Percentiles rank a stretch among this genome's conserved stretches.
Evolutionary conservation across 352 stramenopile species (phyloP).

Genomic region (Phytophthora ramorum): DNA sequence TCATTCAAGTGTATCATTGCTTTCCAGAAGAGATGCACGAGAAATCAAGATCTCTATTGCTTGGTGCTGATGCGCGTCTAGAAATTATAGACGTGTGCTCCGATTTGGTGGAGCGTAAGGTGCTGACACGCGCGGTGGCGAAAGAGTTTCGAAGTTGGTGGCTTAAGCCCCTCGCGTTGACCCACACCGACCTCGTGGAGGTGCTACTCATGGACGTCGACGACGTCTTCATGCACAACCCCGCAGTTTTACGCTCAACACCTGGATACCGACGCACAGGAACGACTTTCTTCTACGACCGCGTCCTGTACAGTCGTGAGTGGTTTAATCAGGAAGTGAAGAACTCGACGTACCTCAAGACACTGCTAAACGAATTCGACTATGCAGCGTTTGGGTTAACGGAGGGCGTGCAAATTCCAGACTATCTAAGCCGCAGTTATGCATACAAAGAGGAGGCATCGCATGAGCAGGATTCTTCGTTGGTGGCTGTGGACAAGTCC

Average conservation of each 20-base stretch:
- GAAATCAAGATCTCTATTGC: constrained; percentile 10
- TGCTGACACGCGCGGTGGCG: constrained; percentile 10
- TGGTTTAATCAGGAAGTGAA: constrained; percentile 27
- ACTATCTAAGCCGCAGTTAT: constrained; percentile 16
- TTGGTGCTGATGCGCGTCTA: constrained; percentile 18
- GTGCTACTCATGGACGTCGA: constrained; percentile 9
- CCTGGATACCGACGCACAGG: constrained; percentile 45
- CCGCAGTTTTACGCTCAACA: constrained; percentile 38
- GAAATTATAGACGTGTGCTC: constrained; percentile 42
- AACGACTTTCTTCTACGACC: constrained; percentile 56
- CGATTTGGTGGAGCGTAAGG: constrained; percentile 9
- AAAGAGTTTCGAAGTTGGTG: constrained; percentile 35
- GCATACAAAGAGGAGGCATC: not conserved
- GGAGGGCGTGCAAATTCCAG: not conserved
- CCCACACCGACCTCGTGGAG: constrained; percentile 9
- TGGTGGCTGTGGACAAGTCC: constrained; percentile 49
- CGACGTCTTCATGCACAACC: constrained; percentile 37
- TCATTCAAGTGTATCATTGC: constrained; percentile 13
- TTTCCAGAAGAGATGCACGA: constrained; percentile 29
- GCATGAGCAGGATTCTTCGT: constrained; percentile 60
- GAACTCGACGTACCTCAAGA: constrained; percentile 34
- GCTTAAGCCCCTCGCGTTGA: constrained; percentile 19
- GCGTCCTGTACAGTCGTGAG: constrained; percentile 12
- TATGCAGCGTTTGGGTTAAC: constrained; percentile 46
- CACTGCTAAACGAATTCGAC: constrained; percentile 44